These are phyloP conservation scores for Paragyromitra xinjiangensis DNA, from an alignment of 495 filamentous ascomycete species.

Conservation along the genomic window DNA sequence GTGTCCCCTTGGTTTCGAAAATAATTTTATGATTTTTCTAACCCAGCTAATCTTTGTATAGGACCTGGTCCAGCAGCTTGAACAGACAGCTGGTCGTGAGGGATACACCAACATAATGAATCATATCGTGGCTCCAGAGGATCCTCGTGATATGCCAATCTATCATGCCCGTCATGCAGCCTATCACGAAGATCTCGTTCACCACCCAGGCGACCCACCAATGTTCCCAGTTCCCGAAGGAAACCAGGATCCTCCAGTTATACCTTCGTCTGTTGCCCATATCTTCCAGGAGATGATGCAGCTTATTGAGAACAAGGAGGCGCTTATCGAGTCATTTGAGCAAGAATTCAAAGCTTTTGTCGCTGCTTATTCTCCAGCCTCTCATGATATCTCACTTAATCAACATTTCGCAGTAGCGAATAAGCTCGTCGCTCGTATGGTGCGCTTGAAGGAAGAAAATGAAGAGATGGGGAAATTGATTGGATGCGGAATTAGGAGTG, in stretches of 20 bases:
- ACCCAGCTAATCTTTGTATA: not conserved
- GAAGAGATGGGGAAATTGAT: slow-evolving; percentile 15
- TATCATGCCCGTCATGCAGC: slow-evolving; percentile 16
- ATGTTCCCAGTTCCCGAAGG: not conserved
- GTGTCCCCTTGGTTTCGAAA: not conserved
- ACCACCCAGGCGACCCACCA: not conserved
- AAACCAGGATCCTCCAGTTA: not conserved
- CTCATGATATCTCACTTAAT: not conserved
- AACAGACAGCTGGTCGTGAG: slow-evolving; percentile 6
- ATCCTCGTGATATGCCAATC: not conserved
- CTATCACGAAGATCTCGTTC: not conserved
- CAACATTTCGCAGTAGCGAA: not conserved
- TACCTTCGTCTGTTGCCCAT: slow-evolving; percentile 1
- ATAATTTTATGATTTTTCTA: not conserved
- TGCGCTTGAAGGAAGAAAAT: not conserved
- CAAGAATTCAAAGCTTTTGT: slow-evolving; percentile 17
- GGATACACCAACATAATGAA: slow-evolving; percentile 12
- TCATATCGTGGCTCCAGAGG: not conserved
- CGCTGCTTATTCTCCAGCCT: not conserved
- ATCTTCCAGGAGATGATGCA: slow-evolving; percentile 29
- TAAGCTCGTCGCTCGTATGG: slow-evolving; percentile 2
- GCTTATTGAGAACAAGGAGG: not conserved
- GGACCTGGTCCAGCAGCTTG: slow-evolving; percentile 13
- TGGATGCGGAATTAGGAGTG: slow-evolving; percentile 8
- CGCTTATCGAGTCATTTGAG: not conserved